A percentile compares a stretch with the other conserved stretches of the same genome.
Evolutionary conservation across 441 rosid genomes (phyloP).

Genomic region (Mallotus japonicus): DNA sequence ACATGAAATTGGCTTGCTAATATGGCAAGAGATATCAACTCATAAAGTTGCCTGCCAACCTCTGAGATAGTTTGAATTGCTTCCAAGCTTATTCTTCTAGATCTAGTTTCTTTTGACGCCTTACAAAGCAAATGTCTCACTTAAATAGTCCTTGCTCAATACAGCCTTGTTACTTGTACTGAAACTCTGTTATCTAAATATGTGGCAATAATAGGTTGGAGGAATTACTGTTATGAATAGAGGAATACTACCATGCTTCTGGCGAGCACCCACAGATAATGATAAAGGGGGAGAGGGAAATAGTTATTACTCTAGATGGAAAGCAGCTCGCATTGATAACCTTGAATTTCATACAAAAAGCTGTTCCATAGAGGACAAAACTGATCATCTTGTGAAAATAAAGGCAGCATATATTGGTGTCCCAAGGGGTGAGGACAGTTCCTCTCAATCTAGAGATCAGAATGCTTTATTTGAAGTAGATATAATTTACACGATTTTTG

Average conservation of each 20-base stretch:
- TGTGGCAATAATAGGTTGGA: conserved; percentile 46
- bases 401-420: conserved; percentile 51
- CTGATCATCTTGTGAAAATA: conserved; percentile 51
- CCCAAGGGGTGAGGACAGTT: conserved; percentile 28
- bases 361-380: conserved; percentile 49
- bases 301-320: conserved; percentile 82
- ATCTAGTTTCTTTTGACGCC: not conserved
- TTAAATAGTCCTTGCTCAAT: not conserved
- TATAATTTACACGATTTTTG: conserved; percentile 54
- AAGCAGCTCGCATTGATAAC: conserved; percentile 58
- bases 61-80: not conserved
- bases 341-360: conserved; percentile 54
- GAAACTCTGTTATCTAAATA: conserved; percentile 11
- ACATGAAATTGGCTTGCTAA: not conserved
- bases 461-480: conserved; percentile 53
- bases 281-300: conserved; percentile 84
- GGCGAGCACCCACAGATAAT: conserved; percentile 97
- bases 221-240: conserved; percentile 67
- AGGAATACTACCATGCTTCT: conserved; percentile 83
- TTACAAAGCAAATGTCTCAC: not conserved
- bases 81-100: not conserved
- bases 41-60: not conserved
- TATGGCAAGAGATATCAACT: not conserved
- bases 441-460: conserved; percentile 35
- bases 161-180: not conserved